Evolutionary conservation across 164 flowering plant species (phyloP).

Genomic region (Amborella trichopoda): DNA sequence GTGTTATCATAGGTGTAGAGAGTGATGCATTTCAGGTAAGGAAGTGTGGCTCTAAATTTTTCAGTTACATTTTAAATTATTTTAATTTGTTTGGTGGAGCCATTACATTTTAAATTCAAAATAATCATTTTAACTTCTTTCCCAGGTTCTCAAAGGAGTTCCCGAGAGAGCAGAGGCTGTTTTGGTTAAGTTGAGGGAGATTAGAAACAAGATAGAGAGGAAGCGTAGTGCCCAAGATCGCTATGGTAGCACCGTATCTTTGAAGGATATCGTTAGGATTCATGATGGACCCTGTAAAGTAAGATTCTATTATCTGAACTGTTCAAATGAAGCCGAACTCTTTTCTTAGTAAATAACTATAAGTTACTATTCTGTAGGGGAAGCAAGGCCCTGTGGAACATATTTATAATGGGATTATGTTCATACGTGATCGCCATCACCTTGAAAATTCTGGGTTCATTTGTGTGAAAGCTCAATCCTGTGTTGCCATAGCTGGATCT

Average conservation of each 20-base stretch:
- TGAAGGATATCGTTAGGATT: constrained; percentile 79
- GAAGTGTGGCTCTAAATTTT: neutral
- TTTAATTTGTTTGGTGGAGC: too few relatives aligned
- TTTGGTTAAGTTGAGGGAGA: constrained; percentile 78
- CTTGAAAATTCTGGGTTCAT: constrained; percentile 98
- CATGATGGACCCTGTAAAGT: constrained; percentile 88
- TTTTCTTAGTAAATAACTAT: too few relatives aligned
- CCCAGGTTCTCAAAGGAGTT: constrained; percentile 88
- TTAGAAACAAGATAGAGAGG: constrained; percentile 73
- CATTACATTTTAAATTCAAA: neutral
- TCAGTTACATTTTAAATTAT: too few relatives aligned
- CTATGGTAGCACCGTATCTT: constrained; percentile 45
- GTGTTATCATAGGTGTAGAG: constrained; percentile 91
- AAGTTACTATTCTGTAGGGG: constrained; percentile 41
- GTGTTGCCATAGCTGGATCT: constrained; percentile 77
- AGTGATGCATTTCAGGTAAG: constrained; percentile 96
- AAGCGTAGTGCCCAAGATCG: constrained; percentile 60
- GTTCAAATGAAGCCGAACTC: neutral
- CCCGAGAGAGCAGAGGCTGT: constrained; percentile 87
- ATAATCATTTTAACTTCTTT: neutral
- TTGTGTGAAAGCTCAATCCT: constrained; percentile 76
- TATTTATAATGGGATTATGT: constrained; percentile 69
- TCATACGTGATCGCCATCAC: constrained; percentile 88
- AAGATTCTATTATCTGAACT: constrained; percentile 6
- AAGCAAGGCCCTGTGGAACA: constrained; percentile 98